A percentile compares a stretch with the other conserved stretches of the same genome.
Conservation (phyloP, 306 rosid genomes). For the Abrus pulchellus region DNA sequence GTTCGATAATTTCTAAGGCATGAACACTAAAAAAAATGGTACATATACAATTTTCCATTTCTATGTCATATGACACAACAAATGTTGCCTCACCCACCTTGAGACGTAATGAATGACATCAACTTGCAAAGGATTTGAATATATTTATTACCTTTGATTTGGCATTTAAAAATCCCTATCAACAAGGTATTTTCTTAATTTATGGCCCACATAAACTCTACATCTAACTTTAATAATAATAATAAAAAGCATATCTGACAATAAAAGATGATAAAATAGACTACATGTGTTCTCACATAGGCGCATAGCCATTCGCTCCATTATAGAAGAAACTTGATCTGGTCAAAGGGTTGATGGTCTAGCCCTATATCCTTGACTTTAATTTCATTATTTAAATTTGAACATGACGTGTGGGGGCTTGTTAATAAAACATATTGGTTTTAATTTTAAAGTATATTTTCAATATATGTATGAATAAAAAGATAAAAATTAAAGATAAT, state of each 20-base stretch:
- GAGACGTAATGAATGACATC: background rate
- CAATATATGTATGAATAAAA: too few relatives aligned
- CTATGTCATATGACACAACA: background rate
- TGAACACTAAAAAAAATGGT: background rate
- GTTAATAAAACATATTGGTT: too few relatives aligned
- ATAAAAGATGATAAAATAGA: background rate
- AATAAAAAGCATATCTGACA: background rate
- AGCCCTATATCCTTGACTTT: background rate
- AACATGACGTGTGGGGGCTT: slow-evolving; percentile 2
- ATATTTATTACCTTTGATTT: background rate
- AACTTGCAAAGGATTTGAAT: slow-evolving; percentile 5
- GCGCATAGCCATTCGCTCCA: background rate
- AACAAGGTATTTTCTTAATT: background rate
- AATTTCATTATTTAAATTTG: slow-evolving; percentile 10
- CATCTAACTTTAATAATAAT: background rate
- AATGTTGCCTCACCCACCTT: background rate
- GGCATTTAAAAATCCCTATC: background rate
- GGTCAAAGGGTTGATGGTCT: background rate
- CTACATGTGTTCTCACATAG: background rate
- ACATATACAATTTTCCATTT: background rate
- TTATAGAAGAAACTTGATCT: background rate
- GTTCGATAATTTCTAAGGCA: background rate
- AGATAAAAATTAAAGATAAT: too few relatives aligned
- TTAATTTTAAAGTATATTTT: too few relatives aligned
- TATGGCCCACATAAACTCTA: background rate